These are phyloP conservation scores for Cyanodermella asteris DNA, from an alignment of 2,329 filamentous ascomycete genomes.

Conservation along the genomic window DNA sequence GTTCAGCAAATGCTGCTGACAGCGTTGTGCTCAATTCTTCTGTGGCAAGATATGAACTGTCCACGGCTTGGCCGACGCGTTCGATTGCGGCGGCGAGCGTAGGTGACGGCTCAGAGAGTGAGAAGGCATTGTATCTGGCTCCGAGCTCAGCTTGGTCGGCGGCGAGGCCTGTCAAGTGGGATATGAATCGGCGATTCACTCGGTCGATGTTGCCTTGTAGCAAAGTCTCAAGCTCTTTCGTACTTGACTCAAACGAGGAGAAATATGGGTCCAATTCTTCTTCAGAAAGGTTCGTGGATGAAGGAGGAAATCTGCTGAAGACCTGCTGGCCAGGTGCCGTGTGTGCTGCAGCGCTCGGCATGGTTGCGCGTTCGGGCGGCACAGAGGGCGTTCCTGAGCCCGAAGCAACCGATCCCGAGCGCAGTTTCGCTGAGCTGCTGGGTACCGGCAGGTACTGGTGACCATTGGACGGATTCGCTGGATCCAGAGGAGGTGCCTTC, in stretches of 20 bases:
- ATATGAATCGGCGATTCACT: constrained; percentile 74
- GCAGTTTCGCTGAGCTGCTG: constrained; percentile 66
- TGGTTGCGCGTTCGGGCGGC: constrained; percentile 27
- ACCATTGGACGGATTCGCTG: constrained; percentile 73
- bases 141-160: constrained; percentile 82
- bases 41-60: constrained; percentile 88
- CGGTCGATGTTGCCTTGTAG: constrained; percentile 90
- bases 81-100: constrained; percentile 85
- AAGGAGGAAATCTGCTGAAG: constrained; percentile 63
- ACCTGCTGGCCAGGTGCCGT: constrained; percentile 38
- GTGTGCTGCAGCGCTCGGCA: constrained; percentile 33
- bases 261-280: constrained; percentile 92
- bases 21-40: constrained; percentile 72
- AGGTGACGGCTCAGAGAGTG: constrained; percentile 73
- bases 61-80: constrained; percentile 78
- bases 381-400: constrained; percentile 31
- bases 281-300: constrained; percentile 55
- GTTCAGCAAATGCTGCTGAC: constrained; percentile 88
- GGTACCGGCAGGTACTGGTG: constrained; percentile 79
- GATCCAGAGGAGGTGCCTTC: constrained; percentile 84
- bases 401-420: constrained; percentile 24
- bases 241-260: constrained; percentile 74
- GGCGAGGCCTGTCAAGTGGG: constrained; percentile 62
- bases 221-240: constrained; percentile 72
- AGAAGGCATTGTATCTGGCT: constrained; percentile 92